Percentiles rank a stretch among this genome's conserved stretches.
Evolutionary conservation across 2,329 filamentous ascomycete species (phyloP).

Genomic region (Parasarocladium wereldwijsianum): DNA sequence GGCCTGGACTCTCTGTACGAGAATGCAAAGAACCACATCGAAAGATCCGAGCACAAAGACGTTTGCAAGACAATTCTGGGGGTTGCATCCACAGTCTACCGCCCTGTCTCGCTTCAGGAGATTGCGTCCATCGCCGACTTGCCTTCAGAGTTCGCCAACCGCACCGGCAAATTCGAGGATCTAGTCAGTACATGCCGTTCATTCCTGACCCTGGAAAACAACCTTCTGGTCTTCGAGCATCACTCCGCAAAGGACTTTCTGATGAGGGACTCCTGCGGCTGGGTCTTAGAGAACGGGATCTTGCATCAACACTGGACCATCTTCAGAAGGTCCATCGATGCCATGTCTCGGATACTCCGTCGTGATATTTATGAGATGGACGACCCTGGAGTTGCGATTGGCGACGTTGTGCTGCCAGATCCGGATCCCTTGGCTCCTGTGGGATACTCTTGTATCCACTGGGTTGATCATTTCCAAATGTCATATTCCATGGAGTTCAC

Average conservation of each 20-base stretch:
- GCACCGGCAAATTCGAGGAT: conserved; percentile 8
- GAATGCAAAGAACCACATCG: conserved; percentile 19
- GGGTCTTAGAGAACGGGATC: not conserved
- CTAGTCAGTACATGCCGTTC: conserved; percentile 20
- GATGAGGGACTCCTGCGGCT: not conserved
- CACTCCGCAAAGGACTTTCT: conserved; percentile 24
- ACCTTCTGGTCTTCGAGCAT: conserved; percentile 20
- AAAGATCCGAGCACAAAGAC: conserved; percentile 11
- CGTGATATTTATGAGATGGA: conserved; percentile 19
- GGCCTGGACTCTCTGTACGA: conserved; percentile 19
- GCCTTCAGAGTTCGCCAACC: conserved; percentile 7
- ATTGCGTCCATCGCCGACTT: conserved; percentile 15
- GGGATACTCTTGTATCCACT: conserved; percentile 11
- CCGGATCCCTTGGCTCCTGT: conserved; percentile 7
- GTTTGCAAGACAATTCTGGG: conserved; percentile 14
- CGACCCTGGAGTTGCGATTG: conserved; percentile 5
- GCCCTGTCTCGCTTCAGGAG: conserved; percentile 19
- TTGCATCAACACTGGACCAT: conserved; percentile 13
- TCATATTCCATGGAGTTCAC: not conserved
- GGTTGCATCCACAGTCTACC: conserved; percentile 9
- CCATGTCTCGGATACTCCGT: conserved; percentile 13
- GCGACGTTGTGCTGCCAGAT: conserved; percentile 5
- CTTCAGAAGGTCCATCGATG: conserved; percentile 18
- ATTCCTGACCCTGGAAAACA: conserved; percentile 18
- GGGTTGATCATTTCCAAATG: conserved; percentile 7